Percentiles rank a stretch among this genome's conserved stretches.
Evolutionary conservation across 345 rosid genomes (phyloP).

Genomic region (Toxicodendron radicans): DNA sequence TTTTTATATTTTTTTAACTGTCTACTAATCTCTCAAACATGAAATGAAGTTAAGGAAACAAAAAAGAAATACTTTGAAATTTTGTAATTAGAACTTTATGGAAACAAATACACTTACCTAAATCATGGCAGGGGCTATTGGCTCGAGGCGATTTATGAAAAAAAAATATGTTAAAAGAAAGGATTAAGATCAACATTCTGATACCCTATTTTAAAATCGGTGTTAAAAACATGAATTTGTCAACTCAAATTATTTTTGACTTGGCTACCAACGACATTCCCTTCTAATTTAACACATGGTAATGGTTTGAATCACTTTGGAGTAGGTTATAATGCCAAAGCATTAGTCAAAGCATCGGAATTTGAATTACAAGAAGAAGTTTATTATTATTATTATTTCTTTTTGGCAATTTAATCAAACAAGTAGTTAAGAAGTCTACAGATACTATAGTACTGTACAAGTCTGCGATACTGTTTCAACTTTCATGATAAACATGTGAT

Average conservation of each 20-base stretch:
- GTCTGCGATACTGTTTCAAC: background rate
- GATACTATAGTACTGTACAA: too few species aligned
- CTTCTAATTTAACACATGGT: background rate
- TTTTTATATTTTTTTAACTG: too few species aligned
- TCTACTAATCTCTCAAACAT: too few species aligned
- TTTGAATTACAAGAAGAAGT: background rate
- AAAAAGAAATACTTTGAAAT: too few species aligned
- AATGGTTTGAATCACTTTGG: background rate
- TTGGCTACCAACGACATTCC: background rate
- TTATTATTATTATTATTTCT: too few species aligned
- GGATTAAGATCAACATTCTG: background rate
- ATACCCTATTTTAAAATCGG: background rate
- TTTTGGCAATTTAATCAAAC: background rate
- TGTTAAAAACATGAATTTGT: background rate
- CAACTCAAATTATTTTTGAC: background rate
- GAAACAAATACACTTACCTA: background rate
- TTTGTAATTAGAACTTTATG: too few species aligned
- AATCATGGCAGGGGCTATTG: background rate
- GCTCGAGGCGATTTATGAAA: background rate
- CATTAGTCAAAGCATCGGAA: background rate
- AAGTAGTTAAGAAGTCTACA: background rate
- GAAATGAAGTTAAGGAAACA: too few species aligned
- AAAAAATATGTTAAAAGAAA: too few species aligned
- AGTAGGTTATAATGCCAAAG: background rate
- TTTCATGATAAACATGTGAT: background rate